Conservation (phyloP, 2,329 filamentous ascomycete genomes). For the Xylaria multiplex region DNA sequence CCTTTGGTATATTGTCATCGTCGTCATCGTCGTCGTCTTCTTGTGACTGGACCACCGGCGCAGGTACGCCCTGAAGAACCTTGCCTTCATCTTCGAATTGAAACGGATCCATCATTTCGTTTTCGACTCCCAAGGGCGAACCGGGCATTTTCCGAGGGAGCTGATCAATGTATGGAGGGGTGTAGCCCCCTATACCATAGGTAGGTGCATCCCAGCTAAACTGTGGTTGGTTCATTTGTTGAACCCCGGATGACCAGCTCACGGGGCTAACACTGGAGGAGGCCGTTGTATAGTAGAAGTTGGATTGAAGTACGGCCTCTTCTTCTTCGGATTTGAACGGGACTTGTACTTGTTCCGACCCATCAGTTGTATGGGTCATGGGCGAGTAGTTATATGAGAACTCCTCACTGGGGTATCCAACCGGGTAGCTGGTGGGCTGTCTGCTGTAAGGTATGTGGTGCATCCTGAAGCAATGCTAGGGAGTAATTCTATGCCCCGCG, state of each 20-base stretch:
- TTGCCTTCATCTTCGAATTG: conserved; percentile 21
- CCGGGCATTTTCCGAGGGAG: conserved; percentile 31
- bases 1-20: conserved; percentile 37
- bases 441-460: conserved; percentile 37
- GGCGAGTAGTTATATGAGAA: too few relatives aligned
- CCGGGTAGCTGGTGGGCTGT: conserved; percentile 41
- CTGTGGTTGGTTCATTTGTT: conserved; percentile 36
- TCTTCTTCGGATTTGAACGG: too few relatives aligned
- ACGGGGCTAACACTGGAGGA: conserved; percentile 44
- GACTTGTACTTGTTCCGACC: too few relatives aligned
- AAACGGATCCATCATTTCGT: conserved; percentile 5
- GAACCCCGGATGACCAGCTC: conserved; percentile 45
- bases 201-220: conserved; percentile 28
- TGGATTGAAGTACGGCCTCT: conserved; percentile 15
- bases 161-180: conserved; percentile 32
- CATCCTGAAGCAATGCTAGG: conserved; percentile 38
- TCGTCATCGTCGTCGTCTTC: conserved; percentile 32
- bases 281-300: conserved; percentile 24
- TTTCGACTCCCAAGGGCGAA: conserved; percentile 5
- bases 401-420: too few relatives aligned
- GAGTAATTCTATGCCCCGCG: not conserved
- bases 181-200: conserved; percentile 24
- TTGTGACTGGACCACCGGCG: conserved; percentile 32
- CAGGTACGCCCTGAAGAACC: conserved; percentile 30
- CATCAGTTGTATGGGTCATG: too few relatives aligned